Evolutionary conservation across 1,284 basidiomycete species (phyloP).

Genomic region (Grifola frondosa): DNA sequence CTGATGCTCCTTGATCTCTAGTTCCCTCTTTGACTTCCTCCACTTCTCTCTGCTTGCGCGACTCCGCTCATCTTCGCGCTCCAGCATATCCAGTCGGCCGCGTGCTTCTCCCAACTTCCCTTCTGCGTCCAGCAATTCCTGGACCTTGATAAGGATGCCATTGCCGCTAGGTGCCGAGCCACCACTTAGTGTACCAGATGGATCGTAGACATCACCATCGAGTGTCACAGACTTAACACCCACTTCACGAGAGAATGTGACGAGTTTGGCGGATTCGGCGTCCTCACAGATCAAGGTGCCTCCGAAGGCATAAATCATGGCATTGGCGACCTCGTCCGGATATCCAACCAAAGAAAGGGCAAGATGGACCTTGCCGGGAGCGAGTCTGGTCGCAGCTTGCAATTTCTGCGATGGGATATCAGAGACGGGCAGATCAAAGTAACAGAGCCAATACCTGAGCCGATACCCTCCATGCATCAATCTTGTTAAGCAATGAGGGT

Average conservation of each 20-base stretch:
- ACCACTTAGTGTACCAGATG: slow-evolving; percentile 91
- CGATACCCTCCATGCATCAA: slow-evolving; percentile 69
- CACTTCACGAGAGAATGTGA: slow-evolving; percentile 79
- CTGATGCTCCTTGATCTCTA: slow-evolving; percentile 91
- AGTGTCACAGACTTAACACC: slow-evolving; percentile 87
- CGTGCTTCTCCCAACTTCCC: slow-evolving; percentile 55
- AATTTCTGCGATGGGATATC: slow-evolving; percentile 61
- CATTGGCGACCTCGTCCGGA: slow-evolving; percentile 80
- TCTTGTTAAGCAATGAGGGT: slow-evolving; percentile 93
- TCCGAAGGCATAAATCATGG: slow-evolving; percentile 95
- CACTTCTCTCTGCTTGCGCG: slow-evolving; percentile 68
- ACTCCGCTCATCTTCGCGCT: slow-evolving; percentile 55
- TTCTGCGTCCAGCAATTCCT: slow-evolving; percentile 72
- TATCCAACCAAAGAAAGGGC: slow-evolving; percentile 90
- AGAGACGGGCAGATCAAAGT: neutral
- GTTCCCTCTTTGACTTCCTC: slow-evolving; percentile 64
- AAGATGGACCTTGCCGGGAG: slow-evolving; percentile 80
- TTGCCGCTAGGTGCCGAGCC: slow-evolving; percentile 82
- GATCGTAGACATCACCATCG: slow-evolving; percentile 96
- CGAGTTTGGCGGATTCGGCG: slow-evolving; percentile 82
- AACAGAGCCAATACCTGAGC: slow-evolving; percentile 46
- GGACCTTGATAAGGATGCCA: slow-evolving; percentile 83
- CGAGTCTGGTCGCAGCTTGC: slow-evolving; percentile 71
- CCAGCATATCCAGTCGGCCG: slow-evolving; percentile 51
- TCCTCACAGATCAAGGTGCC: slow-evolving; percentile 93